Base-by-base conservation (phyloP, 2,329 filamentous ascomycete species). In the Aulographum hederae region DNA sequence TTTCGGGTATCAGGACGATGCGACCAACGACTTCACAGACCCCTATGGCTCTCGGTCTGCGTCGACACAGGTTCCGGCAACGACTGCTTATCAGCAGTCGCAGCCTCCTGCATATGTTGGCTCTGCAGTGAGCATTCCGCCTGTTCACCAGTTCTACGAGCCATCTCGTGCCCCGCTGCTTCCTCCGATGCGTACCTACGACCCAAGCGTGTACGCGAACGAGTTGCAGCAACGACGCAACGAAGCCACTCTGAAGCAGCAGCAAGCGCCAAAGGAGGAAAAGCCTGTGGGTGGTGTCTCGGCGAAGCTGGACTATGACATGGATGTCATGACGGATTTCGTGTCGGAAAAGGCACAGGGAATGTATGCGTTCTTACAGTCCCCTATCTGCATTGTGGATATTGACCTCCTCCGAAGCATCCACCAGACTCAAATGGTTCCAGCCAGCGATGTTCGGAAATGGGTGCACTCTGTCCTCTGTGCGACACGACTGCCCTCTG, bases 311-410 rank as follows among this genome's bases (percentile, higher is more conserved):
- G 85, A 93, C 63, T 94, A 94, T 54, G 84, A 93, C 57, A 86
- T 93, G 72, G 82, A 92, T 51, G 65, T 78, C 54, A 94, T 93
- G 85, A 78, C 82, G 39, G 82, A 92, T 52, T 94, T 92, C 56
- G 84, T 93, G 50, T 77, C 81, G 39, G 80, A 92, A 51, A 91
- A 86, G 73, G 73, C 84, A 38, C 65, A 77, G 54, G 67, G 69
- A 63, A 69, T 78, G 68, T 73, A 70, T 66, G 67, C 58, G 40
- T 56, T 64, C 48, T 60, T 63, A 51, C 52, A 53, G 48, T 61
- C 62, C 58, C 58, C 58, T 44, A 60, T 67, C 56, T 60, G 55
- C 56, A 53, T 68, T 48, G 54, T 64, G 63, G 64, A 69, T 63
- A 67, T 69, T 70, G 65, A 71, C 65, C 55, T 67, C 44, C 53